These are phyloP conservation scores for Corymbia calophylla DNA, from an alignment of 441 rosid genomes.

Conservation along the genomic window DNA sequence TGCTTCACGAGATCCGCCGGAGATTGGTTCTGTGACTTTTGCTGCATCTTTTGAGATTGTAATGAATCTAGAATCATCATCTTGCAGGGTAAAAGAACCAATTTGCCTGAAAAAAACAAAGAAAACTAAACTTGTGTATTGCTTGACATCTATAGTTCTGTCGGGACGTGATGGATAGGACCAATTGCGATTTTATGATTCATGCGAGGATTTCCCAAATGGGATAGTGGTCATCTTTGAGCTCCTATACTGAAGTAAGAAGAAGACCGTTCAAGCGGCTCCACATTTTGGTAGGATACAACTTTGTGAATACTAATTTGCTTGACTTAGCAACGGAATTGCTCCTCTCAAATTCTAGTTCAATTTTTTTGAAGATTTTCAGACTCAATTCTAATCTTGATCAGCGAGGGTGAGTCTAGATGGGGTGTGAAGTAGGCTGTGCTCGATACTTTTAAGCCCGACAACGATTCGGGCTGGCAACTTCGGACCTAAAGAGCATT, in stretches of 20 bases:
- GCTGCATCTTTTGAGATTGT: neutral
- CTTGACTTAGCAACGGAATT: neutral
- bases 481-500: neutral
- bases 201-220: neutral
- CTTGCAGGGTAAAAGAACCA: neutral
- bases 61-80: neutral
- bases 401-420: neutral
- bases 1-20: neutral
- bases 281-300: neutral
- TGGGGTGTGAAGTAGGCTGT: neutral
- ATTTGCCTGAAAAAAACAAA: neutral
- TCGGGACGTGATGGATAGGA: no score
- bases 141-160: no score
- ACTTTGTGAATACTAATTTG: neutral
- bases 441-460: neutral
- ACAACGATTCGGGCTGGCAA: neutral
- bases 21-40: neutral
- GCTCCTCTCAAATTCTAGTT: no score
- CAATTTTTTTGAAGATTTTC: no score
- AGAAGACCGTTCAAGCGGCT: neutral
- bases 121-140: neutral
- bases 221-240: accelerated
- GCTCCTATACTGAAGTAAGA: neutral
- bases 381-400: neutral
- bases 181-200: neutral